These are phyloP conservation scores for Solanum stenotomum DNA, from an alignment of 257 asterid species.

Conservation along the genomic window DNA sequence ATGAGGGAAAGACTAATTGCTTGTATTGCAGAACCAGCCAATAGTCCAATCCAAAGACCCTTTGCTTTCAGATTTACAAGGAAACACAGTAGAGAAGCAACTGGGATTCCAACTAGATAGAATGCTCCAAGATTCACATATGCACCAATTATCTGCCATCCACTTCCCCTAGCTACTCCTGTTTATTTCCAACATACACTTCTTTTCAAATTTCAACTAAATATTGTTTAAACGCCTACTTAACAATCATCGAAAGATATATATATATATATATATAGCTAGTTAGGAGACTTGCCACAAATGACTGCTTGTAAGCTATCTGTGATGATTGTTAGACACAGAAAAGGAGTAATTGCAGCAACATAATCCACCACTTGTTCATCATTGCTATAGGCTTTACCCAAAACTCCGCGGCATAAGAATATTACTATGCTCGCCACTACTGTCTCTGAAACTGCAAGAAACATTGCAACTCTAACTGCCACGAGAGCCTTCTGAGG, in stretches of 20 bases:
- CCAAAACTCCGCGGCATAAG: conserved; percentile 19
- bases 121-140: conserved; percentile 44
- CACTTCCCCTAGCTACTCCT: conserved; percentile 63
- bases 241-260: not conserved
- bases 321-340: conserved; percentile 29
- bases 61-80: conserved; percentile 20
- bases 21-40: conserved; percentile 28
- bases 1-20: conserved; percentile 20
- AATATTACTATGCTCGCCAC: conserved; percentile 10
- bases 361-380: conserved; percentile 36
- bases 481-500: conserved; percentile 31
- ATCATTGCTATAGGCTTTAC: conserved; percentile 37
- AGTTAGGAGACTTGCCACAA: conserved; percentile 19
- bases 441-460: conserved; percentile 19
- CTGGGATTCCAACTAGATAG: conserved; percentile 42
- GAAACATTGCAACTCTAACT: conserved; percentile 23
- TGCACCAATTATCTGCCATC: conserved; percentile 58
- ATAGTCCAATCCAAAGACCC: conserved; percentile 49
- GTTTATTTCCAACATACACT: not conserved
- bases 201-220: not conserved
- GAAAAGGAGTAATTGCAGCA: conserved; percentile 32
- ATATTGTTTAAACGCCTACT: not conserved
- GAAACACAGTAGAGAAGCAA: conserved; percentile 26
- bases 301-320: conserved; percentile 47
- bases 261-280: not conserved